These are phyloP conservation scores for Nemania abortiva DNA, from an alignment of 2,329 filamentous ascomycete genomes.

Conservation along the genomic window DNA sequence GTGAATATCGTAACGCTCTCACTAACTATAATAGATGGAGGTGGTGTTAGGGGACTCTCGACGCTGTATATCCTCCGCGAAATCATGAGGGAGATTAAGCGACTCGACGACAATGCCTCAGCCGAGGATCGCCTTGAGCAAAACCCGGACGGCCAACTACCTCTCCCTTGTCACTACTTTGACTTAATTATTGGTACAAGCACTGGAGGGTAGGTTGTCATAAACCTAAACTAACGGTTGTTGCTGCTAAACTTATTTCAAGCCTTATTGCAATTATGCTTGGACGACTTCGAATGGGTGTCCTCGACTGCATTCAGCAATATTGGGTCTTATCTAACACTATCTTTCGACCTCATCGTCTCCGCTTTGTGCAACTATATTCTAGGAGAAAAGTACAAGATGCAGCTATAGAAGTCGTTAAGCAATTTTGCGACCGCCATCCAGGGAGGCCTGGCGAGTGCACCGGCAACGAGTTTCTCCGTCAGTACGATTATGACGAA, in stretches of 20 bases:
- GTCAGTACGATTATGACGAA: neutral
- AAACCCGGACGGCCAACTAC: neutral
- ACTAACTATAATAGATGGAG: neutral
- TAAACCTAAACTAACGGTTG: neutral
- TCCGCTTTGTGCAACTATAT: neutral
- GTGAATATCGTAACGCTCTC: neutral
- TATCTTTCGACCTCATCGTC: neutral
- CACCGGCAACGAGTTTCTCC: neutral
- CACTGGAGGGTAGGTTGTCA: slow-evolving; percentile 44
- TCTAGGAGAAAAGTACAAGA: neutral
- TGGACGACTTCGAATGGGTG: slow-evolving; percentile 6
- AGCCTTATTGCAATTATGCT: slow-evolving; percentile 12
- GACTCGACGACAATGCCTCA: neutral
- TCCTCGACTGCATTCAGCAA: neutral
- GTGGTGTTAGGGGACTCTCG: slow-evolving; percentile 3
- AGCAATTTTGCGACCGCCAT: neutral
- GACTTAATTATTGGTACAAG: slow-evolving; percentile 11
- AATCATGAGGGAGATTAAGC: slow-evolving; percentile 2
- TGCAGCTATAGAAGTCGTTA: neutral
- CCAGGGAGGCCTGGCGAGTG: neutral
- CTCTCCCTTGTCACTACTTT: slow-evolving; percentile 7
- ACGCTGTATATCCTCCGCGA: slow-evolving; percentile 5
- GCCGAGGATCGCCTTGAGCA: neutral
- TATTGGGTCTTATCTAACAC: neutral
- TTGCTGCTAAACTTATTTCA: neutral